Evolutionary conservation across 352 stramenopile species (phyloP), one percentile per base, ranked within the genome.

Genomic region (Globisporangium abappressorium): DNA sequence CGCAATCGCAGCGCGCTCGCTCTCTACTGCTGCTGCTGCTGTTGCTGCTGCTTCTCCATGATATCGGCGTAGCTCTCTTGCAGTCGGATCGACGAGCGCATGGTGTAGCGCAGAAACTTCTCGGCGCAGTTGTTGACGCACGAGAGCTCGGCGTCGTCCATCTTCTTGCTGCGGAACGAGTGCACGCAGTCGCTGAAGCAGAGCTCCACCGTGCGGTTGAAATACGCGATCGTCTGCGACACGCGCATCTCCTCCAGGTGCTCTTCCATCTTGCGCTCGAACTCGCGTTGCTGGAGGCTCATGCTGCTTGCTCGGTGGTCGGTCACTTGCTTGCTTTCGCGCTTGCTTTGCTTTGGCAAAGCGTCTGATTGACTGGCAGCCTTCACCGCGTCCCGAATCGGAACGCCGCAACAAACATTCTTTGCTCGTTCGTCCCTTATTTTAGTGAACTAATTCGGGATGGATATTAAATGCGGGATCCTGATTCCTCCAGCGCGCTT

Each of bases 181-280:
- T 97, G 86, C 67, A 96, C 89, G 70, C 90, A 97, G 70, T 96
- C 87, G 62, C 73, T 89, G 70, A 96, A 96, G 76, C 90, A 97
- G 34, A 92, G 78, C 73, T 95, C 90, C 30, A 97, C 89, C 55
- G 91, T 92, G 76, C 88, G 85, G 76, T 91, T 97, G 75, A 96
- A 97, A 77, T 93, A 93, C 63, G 81, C 78, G 68, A 95, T 92
- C 34, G 84, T 93, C 80, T 95, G 88, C 71, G 90, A 91, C 74
- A 96, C 86, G 75, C 91, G 89, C 85, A 94, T 94, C 78, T 95
- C 84, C 75, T 97, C 89, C 64, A 97, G 84, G 80, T 95, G 85
- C 85, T 94, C 81, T 76, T 94, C 86, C 86, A 94, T 94, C 78
- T 94, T 93, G 77, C 86, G 86, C 80, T 94, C 84, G 66, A 94